Base-by-base conservation (phyloP, 345 rosid genomes). In the Rhodamnia rubescens region DNA sequence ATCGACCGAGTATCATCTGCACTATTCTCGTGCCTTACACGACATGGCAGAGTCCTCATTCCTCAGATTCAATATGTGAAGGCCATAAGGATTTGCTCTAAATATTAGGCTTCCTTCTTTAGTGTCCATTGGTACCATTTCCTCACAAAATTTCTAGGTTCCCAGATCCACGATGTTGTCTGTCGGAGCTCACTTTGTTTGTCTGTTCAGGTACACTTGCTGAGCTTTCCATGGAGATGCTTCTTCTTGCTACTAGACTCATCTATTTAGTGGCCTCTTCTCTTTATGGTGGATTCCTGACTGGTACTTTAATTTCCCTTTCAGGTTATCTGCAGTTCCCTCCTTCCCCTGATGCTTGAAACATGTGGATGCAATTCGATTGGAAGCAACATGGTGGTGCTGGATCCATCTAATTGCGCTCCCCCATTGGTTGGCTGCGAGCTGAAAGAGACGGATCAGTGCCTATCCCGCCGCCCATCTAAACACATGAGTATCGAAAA, bases 351-450 rank as follows among this genome's bases (percentile, higher is more conserved):
- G 82, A 24, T 83, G 61, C 81, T 36, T 50, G 20, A 82, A 89
- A 78, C 81, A 18, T 88, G 91, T 87, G 91, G 90, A 83, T 85
- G 81, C 75, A 44, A 86, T 74, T 16, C 13, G 6, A 59, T 32
- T 53, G 50, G 83, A 64, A 51, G 85, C 74, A 69, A 69, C 78
- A 8, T 2, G 78, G 44, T 32, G 78, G 47, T 32, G 78, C 78
- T 69, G 78, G 78, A 69, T 18, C 22, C 42, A 18, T 32, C 13
- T 36, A 11, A 69, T 32, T 69, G 78, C 47, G 5, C 78, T 69
- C 78, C 85, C 89, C 85, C 83, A 47, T 84, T 87, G 87, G 78
- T 89, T 85, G 92, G 91, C 86, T 84, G 24, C 51, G 49, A 87
- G 84, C 44, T 24, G 7, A 69, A 69, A 69, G 78, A 36, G 78